Base-by-base conservation (phyloP, 768 basidiomycete genomes). In the Hygrophoropsis aurantiaca region DNA sequence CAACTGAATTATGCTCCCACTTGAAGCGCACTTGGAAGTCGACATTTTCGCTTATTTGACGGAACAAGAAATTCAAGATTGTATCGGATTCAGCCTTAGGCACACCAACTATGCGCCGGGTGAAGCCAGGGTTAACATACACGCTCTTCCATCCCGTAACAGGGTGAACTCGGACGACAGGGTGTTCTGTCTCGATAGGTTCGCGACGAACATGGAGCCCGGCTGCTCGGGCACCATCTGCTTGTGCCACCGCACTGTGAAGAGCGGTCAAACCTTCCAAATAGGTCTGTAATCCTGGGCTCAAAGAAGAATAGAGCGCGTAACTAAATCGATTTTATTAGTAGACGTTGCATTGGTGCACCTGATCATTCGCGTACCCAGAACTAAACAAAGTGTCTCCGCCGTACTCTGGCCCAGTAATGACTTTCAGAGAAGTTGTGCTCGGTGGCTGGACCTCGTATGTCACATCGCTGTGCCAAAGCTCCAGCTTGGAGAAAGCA, bases 361-460 rank as follows among this genome's bases (percentile, higher is more conserved):
- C 37, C 11, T 42, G 2, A 15, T 24, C 10, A n/a, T 11, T 3
- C 0, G 63, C 77, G 58, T 63, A 82, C 83, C 87, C 87, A 8
- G 87, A 89, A 61, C 79, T 83, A 85, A 85, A 90, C 7, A 89
- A 73, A 1, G 87, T 91, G 57, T 92, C 89, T 18, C 88, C 88
- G 16, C 89, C 89, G 30, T 74, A 70, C 49, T 82, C 81, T 0
- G 87, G 89, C 3, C 77, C 74, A 15, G 84, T 81, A 60, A 89
- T 73, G 39, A 91, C 63, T 58, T 87, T 85, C 27, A 94, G 73
- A 8, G 87, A 89, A 11, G 90, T 91, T 25, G 81, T 74, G 55
- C 85, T 77, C 1, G 90, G 90, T n/a, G 87, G 87, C 57, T 89
- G 87, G 11, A 85, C 58, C 64, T 94, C 90, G 67, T 90, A 93